Evolutionary conservation across 306 rosid genomes (phyloP), one percentile per base, ranked within the genome.

Genomic region (Rubus idaeus): DNA sequence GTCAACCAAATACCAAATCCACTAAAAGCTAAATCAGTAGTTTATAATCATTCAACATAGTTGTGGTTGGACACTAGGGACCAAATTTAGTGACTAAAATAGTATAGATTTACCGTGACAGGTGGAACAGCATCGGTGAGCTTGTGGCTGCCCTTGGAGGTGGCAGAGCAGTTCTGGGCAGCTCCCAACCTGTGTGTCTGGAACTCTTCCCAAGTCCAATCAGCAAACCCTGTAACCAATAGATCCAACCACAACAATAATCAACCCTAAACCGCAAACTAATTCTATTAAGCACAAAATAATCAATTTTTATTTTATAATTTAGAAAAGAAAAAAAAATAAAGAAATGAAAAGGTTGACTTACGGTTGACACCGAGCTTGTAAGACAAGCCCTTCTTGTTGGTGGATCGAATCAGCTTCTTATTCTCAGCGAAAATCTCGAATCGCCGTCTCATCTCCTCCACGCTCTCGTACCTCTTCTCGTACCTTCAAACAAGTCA

Each of bases 131-230:
- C 91, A 80, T 90, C 83, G 0, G 89, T 83, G 26, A 88, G 83
- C 76, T 82, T 84, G 87, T 92, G 91, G 77, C 74, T 88, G 58
- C 99, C 99, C 61, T 88, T 84, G 12, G 69, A 75, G 41, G 97
- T 95, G 61, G 99, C 99, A 76, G 99, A 95, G 86, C 99, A 95
- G 79, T 95, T 89, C 76, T 95, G 99, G 68, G 97, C 94, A 78
- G 94, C 99, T 62, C 97, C 97, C 56, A 95, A 83, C 78, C 91
- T 88, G 46, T 89, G 90, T 30, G 67, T 83, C 39, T 39, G 72
- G 78, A 95, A 95, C 88, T 95, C 97, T 70, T 89, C 96, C 99
- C 99, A 95, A 49, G 92, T 89, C 99, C 92, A 90, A 80, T 95
- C 97, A 79, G 97, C 88, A 80, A 90, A 95, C 17, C 83, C 98